Conservation (phyloP, 805 yeast genomes). For the Zygosaccharomyces bailii region DNA sequence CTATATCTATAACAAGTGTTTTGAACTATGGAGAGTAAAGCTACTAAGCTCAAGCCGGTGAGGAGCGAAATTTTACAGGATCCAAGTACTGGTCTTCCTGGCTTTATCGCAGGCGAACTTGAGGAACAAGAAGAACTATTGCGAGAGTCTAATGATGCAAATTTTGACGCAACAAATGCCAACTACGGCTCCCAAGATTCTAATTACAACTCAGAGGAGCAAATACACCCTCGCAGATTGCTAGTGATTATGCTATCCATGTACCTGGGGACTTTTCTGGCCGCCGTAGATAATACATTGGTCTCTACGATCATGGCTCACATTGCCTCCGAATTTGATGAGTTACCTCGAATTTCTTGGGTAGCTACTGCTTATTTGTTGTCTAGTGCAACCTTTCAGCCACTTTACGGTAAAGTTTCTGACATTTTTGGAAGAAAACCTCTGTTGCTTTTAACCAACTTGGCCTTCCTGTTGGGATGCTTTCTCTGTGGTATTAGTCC, state of each 20-base stretch:
- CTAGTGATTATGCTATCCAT: slow-evolving; percentile 41
- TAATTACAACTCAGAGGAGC: slow-evolving; percentile 1
- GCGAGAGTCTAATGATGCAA: slow-evolving; percentile 5
- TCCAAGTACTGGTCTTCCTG: slow-evolving; percentile 35
- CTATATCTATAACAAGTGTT: too few species aligned
- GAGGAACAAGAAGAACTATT: slow-evolving; percentile 29
- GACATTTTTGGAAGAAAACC: slow-evolving; percentile 69
- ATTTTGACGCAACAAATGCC: too few species aligned
- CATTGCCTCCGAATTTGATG: slow-evolving; percentile 67
- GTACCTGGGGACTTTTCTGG: slow-evolving; percentile 50
- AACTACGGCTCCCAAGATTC: slow-evolving; percentile 18
- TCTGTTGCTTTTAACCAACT: slow-evolving; percentile 48
- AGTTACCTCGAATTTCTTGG: slow-evolving; percentile 63
- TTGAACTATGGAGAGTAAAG: too few species aligned
- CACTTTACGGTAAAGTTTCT: slow-evolving; percentile 64
- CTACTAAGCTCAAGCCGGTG: slow-evolving; percentile 15
- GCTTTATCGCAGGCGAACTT: slow-evolving; percentile 36
- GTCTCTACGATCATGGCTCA: slow-evolving; percentile 62
- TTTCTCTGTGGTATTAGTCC: slow-evolving; percentile 52
- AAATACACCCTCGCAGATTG: slow-evolving; percentile 19
- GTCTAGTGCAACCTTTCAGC: slow-evolving; percentile 71
- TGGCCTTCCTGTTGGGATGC: slow-evolving; percentile 56
- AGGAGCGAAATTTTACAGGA: slow-evolving; percentile 25
- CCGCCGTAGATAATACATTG: slow-evolving; percentile 66
- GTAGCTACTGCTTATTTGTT: slow-evolving; percentile 68